Base-by-base conservation (phyloP, 2,329 filamentous ascomycete genomes). In the Ciborinia camelliae region DNA sequence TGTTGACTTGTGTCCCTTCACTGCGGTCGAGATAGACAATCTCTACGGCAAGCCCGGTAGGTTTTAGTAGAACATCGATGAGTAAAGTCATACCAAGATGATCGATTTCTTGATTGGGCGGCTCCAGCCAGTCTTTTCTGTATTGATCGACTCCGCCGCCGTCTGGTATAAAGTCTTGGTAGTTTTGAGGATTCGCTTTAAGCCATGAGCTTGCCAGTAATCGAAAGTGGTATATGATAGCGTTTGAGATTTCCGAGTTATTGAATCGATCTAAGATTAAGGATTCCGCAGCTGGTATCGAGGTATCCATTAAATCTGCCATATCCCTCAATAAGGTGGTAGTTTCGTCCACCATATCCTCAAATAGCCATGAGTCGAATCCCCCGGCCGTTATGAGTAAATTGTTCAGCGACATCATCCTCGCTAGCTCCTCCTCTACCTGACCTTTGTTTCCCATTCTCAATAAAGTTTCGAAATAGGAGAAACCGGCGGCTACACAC, bases 21-120 rank as follows among this genome's bases (percentile, higher is more conserved):
- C 90, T 97, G 71, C 92, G 87, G 75, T 98, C 95, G 10, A 99
- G 85, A 75, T 98, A 97, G 62, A 92, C 87, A 68, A 98, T 90
- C 74, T 97, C 92, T 26, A 98, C 84, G 5, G 88, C 86, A 68
- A 97, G 86, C 20, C 87, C 87, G 58, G 88, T 88, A 9, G 90
- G 90, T 73, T 91, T 89, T 68, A 98, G 85, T 4, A 98, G 82
- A 32, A 92, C 84, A 68, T 94, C 88, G 67, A 89, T 85, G 58
- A 98, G 81, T 2, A 91, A 86, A 66, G 86, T 86, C 68, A 98
- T 82, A 51, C 91, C 91, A n/a, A 97, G 80, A 72, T 97, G 88
- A 71, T 99, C 95, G 68, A 98, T 96, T 78, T 98, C 94, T 59
- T 87, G 86, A 70, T 88, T 84, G 20, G 88, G 83, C 0, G 90